phyloP scores from a whole-genome alignment of 306 rosid species.

The Dicorynia guianensis region DNA sequence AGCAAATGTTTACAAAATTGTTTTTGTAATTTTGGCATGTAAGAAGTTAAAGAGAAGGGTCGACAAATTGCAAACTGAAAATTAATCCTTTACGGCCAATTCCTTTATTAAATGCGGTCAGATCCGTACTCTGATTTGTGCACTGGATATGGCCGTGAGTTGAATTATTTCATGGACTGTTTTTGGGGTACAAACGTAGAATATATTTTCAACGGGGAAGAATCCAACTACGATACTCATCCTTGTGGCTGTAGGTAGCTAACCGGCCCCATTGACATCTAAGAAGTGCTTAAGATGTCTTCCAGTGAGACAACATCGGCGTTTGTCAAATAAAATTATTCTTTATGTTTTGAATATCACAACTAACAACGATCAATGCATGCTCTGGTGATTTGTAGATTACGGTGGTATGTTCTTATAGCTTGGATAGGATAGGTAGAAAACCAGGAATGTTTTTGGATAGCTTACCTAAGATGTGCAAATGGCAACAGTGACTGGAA shows the following conservation, averaged over 20 bases:
- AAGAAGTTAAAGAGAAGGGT: conserved; percentile 6
- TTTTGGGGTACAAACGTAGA: neutral
- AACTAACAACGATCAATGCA: neutral
- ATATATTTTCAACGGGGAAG: conserved; percentile 8
- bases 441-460: neutral
- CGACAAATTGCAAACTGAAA: neutral
- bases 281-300: neutral
- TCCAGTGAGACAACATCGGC: neutral
- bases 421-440: no score
- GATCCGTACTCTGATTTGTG: neutral
- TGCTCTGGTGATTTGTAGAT: conserved; percentile 18
- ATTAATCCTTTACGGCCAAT: conserved; percentile 3
- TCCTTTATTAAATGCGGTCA: conserved; percentile 1
- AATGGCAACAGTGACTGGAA: conserved; percentile 14
- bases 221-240: neutral
- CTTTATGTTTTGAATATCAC: conserved; percentile 24
- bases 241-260: neutral
- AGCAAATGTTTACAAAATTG: conserved; percentile 10
- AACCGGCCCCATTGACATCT: neutral
- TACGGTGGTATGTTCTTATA: conserved; percentile 11
- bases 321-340: conserved; percentile 12
- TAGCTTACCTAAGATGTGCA: conserved; percentile 19
- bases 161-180: conserved; percentile 8
- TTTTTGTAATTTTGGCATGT: neutral
- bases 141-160: conserved; percentile 2